Evolutionary conservation across 345 rosid genomes (phyloP), one percentile per base, ranked within the genome.

Genomic region (Hypericum perforatum): DNA sequence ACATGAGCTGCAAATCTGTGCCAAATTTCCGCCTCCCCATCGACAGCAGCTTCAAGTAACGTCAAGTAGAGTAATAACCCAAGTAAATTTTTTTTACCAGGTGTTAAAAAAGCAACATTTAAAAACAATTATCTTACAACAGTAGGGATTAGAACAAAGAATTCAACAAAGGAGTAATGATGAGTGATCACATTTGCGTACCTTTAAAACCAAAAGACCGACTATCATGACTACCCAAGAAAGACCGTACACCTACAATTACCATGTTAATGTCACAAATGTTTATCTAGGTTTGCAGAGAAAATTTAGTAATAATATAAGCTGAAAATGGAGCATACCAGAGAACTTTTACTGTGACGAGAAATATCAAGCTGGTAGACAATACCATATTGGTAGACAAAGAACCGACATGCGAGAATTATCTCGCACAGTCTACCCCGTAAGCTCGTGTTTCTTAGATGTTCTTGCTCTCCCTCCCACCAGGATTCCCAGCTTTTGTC

Each of bases 401-500:
- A 83, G 77, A 88, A 88, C 42, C 98, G 97, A 16, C 71, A 68
- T 0, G 79, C 73, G 4, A 92, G 89, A 50, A 92, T 70, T 56
- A 92, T 78, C 74, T 88, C 97, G 38, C 85, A 72, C 58, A 85
- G 51, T 66, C 77, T 69, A 62, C 95, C 98, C 67, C 90, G 66
- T 7, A 73, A 59, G 49, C 67, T 88, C 5, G 88, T 78, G 75
- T 63, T n/a, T 67, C 66, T 83, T 53, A 88, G 78, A 63, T 92
- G 98, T 54, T 80, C 94, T 46, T 80, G 97, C 60, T 88, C 98
- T 57, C 54, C 80, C 11, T 81, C 94, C 97, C 97, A 85, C 98
- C 98, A 92, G 6, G 97, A 92, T 66, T 92, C 97, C 98, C 98
- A 92, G 66, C 98, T 88, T 60, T 66, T 76, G 5, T 80, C 77